Evolutionary conservation across 2,329 filamentous ascomycete genomes (phyloP), one percentile per base, ranked within the genome.

Genomic region (Fusarium transvaalense): DNA sequence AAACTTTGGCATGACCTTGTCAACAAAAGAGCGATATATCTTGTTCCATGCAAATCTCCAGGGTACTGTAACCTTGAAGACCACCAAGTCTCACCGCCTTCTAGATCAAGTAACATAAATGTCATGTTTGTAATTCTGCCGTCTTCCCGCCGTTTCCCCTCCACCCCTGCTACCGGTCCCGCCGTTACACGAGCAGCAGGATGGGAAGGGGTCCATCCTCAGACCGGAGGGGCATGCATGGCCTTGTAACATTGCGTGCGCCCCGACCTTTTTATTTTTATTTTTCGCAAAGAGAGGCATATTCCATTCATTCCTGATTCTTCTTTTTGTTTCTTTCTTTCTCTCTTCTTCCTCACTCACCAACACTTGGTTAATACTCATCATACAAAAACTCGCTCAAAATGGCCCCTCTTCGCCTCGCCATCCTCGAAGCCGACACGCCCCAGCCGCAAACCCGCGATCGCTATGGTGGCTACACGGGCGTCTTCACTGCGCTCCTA

Each of bases 371-470:
- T 14, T 27, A n/a, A 25, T 13, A 41, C 19, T 42, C 55, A 38
- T 29, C 48, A 52, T 46, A 47, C 27, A 45, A n/a, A n/a, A 31
- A 27, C 37, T 21, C 54, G 13, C 19, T 56, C 53, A 68, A 57
- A 51, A 74, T 74, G 70, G 37, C 87, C 31, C 87, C 87, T 31
- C 81, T 95, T 71, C 91, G 92, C 57, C 91, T 97, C 79, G 94
- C 94, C 46, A 86, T 98, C 72, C 89, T 98, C 71, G 93, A 97
- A 84, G 91, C 92, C 82, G 95, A 97, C 80, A 92, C 88, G 2
- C 93, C 93, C 2, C 83, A 91, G 50, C 86, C 88, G 2, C 79
- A 85, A 42, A 87, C 91, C 37, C 82, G 86, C 56, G 84, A 84
- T 56, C 88, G 88, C 73, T 94, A 91, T 79, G 87, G 88, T 52